Conservation (phyloP, 257 asterid species). For the Mitragyna speciosa region DNA sequence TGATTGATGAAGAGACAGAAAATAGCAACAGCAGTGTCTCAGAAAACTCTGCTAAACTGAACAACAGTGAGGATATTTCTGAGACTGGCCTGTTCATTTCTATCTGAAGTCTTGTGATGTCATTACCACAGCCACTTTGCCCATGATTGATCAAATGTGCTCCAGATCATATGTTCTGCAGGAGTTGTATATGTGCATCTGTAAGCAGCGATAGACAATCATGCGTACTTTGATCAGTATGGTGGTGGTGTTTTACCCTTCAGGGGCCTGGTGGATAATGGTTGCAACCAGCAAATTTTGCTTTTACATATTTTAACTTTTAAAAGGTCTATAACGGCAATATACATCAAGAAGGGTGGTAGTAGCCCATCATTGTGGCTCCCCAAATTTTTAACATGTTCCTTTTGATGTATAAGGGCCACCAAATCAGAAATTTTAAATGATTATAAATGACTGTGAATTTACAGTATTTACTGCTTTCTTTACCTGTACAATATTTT, state of each 20-base stretch:
- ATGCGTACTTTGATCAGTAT: constrained; percentile 23
- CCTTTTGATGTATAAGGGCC: constrained; percentile 14
- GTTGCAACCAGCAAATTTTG: constrained; percentile 33
- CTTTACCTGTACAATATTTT: background rate
- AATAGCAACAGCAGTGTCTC: constrained; percentile 26
- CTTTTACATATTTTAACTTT: constrained; percentile 27
- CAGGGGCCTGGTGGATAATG: constrained; percentile 45
- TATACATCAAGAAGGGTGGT: constrained; percentile 45
- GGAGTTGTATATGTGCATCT: constrained; percentile 46
- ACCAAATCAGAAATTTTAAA: constrained; percentile 8
- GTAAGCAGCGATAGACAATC: constrained; percentile 54
- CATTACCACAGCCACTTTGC: constrained; percentile 21
- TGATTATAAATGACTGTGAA: constrained; percentile 19
- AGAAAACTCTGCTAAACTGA: constrained; percentile 30
- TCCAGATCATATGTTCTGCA: constrained; percentile 41
- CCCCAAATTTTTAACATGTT: constrained; percentile 39
- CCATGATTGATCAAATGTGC: constrained; percentile 50
- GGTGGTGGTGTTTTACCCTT: constrained; percentile 41
- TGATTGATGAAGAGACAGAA: constrained; percentile 69
- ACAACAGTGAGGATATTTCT: constrained; percentile 36
- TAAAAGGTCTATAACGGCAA: constrained; percentile 13
- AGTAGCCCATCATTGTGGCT: constrained; percentile 63
- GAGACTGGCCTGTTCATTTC: constrained; percentile 42
- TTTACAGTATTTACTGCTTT: background rate
- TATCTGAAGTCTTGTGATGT: constrained; percentile 19